These are phyloP conservation scores for Septoria petroselini DNA, from an alignment of 2,329 filamentous ascomycete species.

Conservation along the genomic window DNA sequence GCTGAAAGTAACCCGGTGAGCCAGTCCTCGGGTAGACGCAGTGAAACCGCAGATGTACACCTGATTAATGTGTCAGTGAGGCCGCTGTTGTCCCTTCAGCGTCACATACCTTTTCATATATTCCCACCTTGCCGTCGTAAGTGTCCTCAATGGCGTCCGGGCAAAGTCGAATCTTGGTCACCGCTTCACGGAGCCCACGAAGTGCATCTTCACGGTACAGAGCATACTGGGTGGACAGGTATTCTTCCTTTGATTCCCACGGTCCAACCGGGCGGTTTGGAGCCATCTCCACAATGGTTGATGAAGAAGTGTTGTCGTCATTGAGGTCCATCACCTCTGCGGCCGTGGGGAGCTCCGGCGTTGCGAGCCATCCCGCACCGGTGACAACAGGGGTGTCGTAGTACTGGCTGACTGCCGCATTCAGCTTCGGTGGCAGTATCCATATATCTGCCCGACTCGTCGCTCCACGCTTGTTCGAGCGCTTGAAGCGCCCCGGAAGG, in stretches of 20 bases:
- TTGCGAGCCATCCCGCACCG: conserved; percentile 33
- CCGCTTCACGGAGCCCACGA: conserved; percentile 64
- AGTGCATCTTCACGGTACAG: conserved; percentile 73
- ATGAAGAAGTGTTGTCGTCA: conserved; percentile 16
- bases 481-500: conserved; percentile 32
- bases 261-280: conserved; percentile 55
- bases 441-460: conserved; percentile 19
- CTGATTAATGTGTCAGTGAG: conserved; percentile 43
- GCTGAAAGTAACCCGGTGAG: conserved; percentile 68
- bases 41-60: conserved; percentile 65
- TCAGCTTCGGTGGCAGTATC: conserved; percentile 30
- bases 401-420: conserved; percentile 31
- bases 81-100: conserved; percentile 1
- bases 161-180: conserved; percentile 54
- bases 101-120: conserved; percentile 65
- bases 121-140: conserved; percentile 44
- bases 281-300: conserved; percentile 21
- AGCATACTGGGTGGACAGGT: conserved; percentile 70
- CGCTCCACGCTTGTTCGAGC: conserved; percentile 16
- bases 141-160: conserved; percentile 57
- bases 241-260: conserved; percentile 61
- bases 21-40: conserved; percentile 60
- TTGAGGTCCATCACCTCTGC: conserved; percentile 49
- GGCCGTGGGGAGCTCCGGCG: conserved; percentile 55
- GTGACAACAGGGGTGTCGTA: conserved; percentile 18